phyloP scores from a whole-genome alignment of 169 alveolate genomes.

The Cyclospora cayetanensis region DNA sequence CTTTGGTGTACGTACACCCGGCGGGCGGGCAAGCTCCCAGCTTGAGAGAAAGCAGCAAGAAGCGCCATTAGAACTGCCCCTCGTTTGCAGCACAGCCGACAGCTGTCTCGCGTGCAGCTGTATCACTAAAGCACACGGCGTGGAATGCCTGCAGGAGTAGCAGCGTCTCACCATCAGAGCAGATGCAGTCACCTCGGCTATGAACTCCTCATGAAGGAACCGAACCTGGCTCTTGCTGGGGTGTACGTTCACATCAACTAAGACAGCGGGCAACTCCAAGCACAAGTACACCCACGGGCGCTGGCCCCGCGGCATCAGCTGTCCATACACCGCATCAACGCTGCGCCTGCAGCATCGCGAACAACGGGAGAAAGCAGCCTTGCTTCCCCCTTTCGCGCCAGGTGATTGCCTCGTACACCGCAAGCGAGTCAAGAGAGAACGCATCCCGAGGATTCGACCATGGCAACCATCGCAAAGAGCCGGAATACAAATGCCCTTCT shows the following conservation, averaged over 20 bases:
- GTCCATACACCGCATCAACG: constrained; percentile 78
- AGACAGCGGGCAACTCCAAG: constrained; percentile 90
- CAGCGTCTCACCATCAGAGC: neutral
- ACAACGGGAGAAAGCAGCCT: constrained; percentile 21
- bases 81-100: neutral
- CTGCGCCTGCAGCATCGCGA: constrained; percentile 39
- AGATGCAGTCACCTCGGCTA: neutral
- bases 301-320: constrained; percentile 79
- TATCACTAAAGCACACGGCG: no score
- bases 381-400: no score
- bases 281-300: constrained; percentile 93
- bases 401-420: no score
- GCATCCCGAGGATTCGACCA: no score
- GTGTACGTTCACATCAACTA: constrained; percentile 98
- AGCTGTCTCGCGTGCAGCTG: neutral
- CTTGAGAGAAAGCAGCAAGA: neutral
- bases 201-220: constrained; percentile 51
- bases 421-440: no score
- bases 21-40: neutral
- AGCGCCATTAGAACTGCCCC: neutral
- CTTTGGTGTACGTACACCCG: no score
- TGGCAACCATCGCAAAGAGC: no score
- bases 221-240: constrained; percentile 94
- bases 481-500: no score
- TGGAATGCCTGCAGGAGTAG: neutral